phyloP scores from a whole-genome alignment of 352 stramenopile species.

The Globisporangium nunn region DNA sequence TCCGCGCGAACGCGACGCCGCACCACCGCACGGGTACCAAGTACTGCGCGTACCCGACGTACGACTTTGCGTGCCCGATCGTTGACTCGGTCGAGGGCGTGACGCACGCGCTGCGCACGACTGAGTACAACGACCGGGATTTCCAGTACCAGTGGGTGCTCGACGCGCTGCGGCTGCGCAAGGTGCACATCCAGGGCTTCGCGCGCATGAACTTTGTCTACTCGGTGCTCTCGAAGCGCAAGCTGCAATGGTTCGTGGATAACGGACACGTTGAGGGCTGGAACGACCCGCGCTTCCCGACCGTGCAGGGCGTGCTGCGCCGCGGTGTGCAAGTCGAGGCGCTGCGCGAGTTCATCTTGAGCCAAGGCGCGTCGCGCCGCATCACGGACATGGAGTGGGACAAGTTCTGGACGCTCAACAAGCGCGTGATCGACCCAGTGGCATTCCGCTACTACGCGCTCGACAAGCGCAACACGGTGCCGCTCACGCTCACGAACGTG shows the following conservation, averaged over 20 bases:
- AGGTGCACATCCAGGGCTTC: slow-evolving; percentile 92
- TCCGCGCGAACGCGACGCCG: slow-evolving; percentile 74
- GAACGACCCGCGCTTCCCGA: slow-evolving; percentile 98
- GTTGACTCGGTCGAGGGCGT: slow-evolving; percentile 99
- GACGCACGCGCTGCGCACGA: slow-evolving; percentile 98
- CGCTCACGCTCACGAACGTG: slow-evolving; percentile 85
- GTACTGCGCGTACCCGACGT: slow-evolving; percentile 99
- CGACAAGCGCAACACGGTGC: slow-evolving; percentile 82
- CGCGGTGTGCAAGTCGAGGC: slow-evolving; percentile 94
- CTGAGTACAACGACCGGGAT: slow-evolving; percentile 99
- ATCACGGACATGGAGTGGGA: slow-evolving; percentile 99
- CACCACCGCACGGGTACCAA: slow-evolving; percentile 92
- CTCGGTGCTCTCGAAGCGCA: slow-evolving; percentile 98
- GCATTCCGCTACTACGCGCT: slow-evolving; percentile 97
- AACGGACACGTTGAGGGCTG: slow-evolving; percentile 94
- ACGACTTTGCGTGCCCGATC: slow-evolving; percentile 99
- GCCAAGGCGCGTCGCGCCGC: slow-evolving; percentile 92
- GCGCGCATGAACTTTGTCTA: slow-evolving; percentile 99
- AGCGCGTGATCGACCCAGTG: slow-evolving; percentile 95
- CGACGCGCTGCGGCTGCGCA: slow-evolving; percentile 77
- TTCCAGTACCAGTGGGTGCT: slow-evolving; percentile 97
- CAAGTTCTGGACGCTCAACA: slow-evolving; percentile 99
- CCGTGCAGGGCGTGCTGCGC: slow-evolving; percentile 94
- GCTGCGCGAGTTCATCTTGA: slow-evolving; percentile 96
- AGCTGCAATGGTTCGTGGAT: slow-evolving; percentile 99